Evolutionary conservation across 495 filamentous ascomycete genomes (phyloP).

Genomic region (Xylaria venustula): DNA sequence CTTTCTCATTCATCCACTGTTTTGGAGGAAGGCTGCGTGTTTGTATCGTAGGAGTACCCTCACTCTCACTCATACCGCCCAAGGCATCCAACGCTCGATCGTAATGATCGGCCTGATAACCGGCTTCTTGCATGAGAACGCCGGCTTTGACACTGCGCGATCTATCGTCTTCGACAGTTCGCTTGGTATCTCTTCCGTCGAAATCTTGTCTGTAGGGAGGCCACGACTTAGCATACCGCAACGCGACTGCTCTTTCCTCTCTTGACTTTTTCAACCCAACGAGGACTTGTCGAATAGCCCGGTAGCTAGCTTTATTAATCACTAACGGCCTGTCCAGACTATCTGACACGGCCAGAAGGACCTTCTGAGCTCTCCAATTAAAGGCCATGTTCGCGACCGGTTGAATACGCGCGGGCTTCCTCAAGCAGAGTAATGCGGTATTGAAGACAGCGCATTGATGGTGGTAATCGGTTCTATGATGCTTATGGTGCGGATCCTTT

Average conservation of each 20-base stretch:
- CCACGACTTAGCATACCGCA: conserved; percentile 42
- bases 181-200: conserved; percentile 44
- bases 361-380: conserved; percentile 47
- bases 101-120: conserved; percentile 32
- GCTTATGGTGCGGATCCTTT: conserved; percentile 3
- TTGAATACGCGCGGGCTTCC: conserved; percentile 19
- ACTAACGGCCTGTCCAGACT: conserved; percentile 33
- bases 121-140: conserved; percentile 38
- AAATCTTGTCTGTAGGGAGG: conserved; percentile 43
- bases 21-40: conserved; percentile 30
- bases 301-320: conserved; percentile 36
- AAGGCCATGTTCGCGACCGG: conserved; percentile 33
- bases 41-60: conserved; percentile 40
- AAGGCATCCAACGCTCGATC: conserved; percentile 38
- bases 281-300: conserved; percentile 39
- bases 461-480: conserved; percentile 12
- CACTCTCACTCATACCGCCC: conserved; percentile 32
- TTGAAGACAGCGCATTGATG: conserved; percentile 36
- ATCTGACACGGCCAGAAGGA: conserved; percentile 37
- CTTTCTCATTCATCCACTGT: conserved; percentile 17
- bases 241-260: conserved; percentile 34
- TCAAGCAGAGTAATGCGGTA: conserved; percentile 31
- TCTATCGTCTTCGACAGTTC: conserved; percentile 37
- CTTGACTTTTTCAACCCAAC: conserved; percentile 35
- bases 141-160: conserved; percentile 41